phyloP scores from a whole-genome alignment of 176 grass and related monocot genomes.

The Ampelocalamus luodianensis region DNA sequence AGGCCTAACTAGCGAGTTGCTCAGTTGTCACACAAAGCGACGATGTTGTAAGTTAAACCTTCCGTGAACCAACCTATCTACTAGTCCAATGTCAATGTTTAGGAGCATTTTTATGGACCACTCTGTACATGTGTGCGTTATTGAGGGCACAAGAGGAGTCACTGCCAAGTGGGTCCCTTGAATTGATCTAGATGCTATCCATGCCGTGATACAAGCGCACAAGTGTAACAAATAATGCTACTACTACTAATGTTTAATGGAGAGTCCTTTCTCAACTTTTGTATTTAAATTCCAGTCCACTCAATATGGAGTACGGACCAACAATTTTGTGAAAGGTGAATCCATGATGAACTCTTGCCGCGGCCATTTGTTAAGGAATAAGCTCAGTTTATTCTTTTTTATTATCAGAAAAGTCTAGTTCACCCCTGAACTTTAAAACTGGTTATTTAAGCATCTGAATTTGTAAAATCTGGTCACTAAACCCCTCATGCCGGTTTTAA shows the following conservation, averaged over 20 bases:
- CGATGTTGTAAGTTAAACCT: neutral
- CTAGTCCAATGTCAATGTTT: neutral
- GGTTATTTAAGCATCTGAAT: no score
- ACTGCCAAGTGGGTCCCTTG: neutral
- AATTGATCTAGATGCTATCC: neutral
- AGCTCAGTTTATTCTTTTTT: no score
- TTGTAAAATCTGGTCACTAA: no score
- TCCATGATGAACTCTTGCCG: neutral
- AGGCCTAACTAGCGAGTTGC: neutral
- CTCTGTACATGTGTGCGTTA: neutral
- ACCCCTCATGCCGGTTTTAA: no score
- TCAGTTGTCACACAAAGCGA: constrained; percentile 9
- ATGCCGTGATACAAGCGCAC: neutral
- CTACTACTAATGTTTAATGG: neutral
- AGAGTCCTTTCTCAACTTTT: neutral
- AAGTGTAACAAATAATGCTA: neutral
- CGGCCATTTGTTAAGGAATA: no score
- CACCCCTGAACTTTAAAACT: no score
- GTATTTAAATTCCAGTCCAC: neutral
- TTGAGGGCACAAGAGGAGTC: neutral
- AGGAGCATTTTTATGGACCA: neutral
- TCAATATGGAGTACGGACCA: neutral
- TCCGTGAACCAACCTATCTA: neutral
- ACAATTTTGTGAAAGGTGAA: neutral
- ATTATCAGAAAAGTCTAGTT: no score